A percentile compares a stretch with the other conserved stretches of the same genome.
Conservation (phyloP, 305 asterid species). For the Coffea humblotiana region DNA sequence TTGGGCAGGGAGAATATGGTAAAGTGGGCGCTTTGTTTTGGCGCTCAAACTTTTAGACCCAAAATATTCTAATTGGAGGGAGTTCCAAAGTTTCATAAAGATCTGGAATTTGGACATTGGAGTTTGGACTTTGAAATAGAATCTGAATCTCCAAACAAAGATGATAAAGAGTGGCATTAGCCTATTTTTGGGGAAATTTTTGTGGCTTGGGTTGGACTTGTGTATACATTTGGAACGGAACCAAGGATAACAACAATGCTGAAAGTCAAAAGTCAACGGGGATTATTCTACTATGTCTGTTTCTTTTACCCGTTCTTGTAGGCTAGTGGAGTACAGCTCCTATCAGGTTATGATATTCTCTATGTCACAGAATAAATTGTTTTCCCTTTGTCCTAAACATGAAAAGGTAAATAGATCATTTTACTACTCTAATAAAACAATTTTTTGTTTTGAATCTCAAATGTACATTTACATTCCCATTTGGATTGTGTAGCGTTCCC, state of each 20-base stretch:
- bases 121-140: neutral
- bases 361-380: no score
- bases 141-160: neutral
- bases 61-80: slow-evolving; percentile 18
- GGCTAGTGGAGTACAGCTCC: no score
- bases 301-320: no score
- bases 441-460: no score
- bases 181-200: neutral
- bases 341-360: no score
- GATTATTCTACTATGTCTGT: no score
- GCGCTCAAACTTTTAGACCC: slow-evolving; percentile 8
- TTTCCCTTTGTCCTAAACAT: no score
- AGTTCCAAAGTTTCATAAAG: slow-evolving; percentile 13
- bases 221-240: neutral
- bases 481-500: no score
- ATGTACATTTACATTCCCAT: no score
- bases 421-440: no score
- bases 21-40: slow-evolving; percentile 8
- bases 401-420: no score
- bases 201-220: no score
- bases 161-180: neutral
- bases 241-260: neutral
- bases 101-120: neutral
- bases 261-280: neutral
- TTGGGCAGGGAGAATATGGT: slow-evolving; percentile 16